A percentile compares a stretch with the other conserved stretches of the same genome.
Evolutionary conservation across 768 basidiomycete genomes (phyloP).

Genomic region (Tricholoma hemisulphureum): DNA sequence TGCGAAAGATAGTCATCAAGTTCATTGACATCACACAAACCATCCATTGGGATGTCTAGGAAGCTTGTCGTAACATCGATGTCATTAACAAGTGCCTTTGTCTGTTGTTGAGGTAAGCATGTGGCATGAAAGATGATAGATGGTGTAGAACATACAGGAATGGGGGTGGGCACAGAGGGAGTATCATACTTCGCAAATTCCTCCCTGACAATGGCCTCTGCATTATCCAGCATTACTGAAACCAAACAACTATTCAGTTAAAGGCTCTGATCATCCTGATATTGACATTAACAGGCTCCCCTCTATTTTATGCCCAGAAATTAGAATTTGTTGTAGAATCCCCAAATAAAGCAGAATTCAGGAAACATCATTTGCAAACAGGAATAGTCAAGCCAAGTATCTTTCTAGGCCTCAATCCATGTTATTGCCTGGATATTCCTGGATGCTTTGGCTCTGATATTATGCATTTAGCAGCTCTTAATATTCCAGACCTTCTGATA

Average conservation of each 20-base stretch:
- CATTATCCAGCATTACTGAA: not conserved
- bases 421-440: not conserved
- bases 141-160: no score
- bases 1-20: no score
- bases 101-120: no score
- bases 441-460: not conserved
- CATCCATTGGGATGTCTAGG: no score
- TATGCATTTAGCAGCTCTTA: not conserved
- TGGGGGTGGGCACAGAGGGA: no score
- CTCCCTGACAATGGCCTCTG: no score
- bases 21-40: no score
- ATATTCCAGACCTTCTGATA: constrained; percentile 4
- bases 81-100: no score
- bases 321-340: not conserved
- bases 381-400: not conserved
- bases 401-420: not conserved
- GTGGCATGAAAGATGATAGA: no score
- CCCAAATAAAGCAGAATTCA: not conserved
- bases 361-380: not conserved
- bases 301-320: not conserved
- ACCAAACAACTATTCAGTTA: not conserved
- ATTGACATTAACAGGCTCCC: not conserved
- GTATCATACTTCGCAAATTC: no score
- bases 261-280: not conserved
- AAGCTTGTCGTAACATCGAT: no score